Evolutionary conservation across 2,329 filamentous ascomycete genomes (phyloP).

Genomic region (Ophiocordyceps camponoti-saundersi): DNA sequence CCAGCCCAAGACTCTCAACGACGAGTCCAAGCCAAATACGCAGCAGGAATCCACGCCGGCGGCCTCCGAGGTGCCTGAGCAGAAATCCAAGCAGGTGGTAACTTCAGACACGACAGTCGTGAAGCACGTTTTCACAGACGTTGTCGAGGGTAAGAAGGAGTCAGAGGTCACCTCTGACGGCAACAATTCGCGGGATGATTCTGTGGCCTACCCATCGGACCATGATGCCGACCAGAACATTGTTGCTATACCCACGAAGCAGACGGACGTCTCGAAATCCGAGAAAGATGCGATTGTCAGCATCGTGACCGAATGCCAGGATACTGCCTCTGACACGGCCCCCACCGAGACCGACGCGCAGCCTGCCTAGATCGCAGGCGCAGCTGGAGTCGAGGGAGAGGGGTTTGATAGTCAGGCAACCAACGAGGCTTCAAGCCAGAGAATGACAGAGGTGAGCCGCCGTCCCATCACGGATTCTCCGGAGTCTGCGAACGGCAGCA

Average conservation of each 20-base stretch:
- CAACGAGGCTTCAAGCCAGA: neutral
- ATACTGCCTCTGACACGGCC: neutral
- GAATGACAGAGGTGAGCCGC: neutral
- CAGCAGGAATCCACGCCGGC: neutral
- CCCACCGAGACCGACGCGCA: neutral
- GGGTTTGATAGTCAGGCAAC: neutral
- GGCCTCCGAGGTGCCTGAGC: no score
- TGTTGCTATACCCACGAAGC: neutral
- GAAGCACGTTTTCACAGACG: neutral
- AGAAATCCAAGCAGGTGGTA: neutral
- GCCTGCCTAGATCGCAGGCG: conserved; percentile 6
- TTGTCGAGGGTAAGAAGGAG: neutral
- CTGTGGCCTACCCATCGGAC: neutral
- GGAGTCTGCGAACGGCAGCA: neutral
- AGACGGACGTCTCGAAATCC: neutral
- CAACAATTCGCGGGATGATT: neutral
- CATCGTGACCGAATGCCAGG: neutral
- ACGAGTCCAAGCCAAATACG: no score
- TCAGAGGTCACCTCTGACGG: neutral
- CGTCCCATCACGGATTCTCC: neutral
- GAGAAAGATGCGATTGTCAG: neutral
- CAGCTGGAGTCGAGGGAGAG: neutral
- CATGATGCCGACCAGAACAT: neutral
- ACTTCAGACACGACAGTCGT: neutral
- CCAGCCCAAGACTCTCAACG: neutral